Evolutionary conservation across 805 yeast species (phyloP).

Genomic region (Metschnikowia lunata): DNA sequence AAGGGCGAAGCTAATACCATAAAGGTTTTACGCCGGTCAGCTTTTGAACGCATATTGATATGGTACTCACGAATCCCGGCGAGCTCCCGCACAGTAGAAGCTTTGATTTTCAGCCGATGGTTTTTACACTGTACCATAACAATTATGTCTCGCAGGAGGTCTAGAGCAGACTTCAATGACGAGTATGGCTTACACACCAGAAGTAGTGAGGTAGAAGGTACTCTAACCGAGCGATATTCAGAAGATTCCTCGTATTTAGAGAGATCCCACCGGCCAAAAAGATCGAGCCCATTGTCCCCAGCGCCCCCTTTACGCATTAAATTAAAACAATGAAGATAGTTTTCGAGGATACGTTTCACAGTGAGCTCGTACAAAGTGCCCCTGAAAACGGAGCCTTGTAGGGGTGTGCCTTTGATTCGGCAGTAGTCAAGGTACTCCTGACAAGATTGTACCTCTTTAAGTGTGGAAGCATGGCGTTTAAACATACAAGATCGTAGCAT

Average conservation of each 20-base stretch:
- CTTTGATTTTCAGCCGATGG: conserved; percentile 39
- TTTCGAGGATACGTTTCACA: conserved; percentile 36
- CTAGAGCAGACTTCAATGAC: conserved; percentile 1
- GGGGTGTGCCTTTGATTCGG: conserved; percentile 15
- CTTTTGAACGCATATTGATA: conserved; percentile 17
- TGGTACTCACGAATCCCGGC: conserved; percentile 47
- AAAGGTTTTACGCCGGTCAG: conserved; percentile 21
- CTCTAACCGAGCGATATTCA: not conserved
- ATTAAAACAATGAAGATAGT: conserved; percentile 32
- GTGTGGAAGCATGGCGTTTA: conserved; percentile 2
- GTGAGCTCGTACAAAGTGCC: conserved; percentile 56
- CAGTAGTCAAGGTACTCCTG: conserved; percentile 31
- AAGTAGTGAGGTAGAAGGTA: conserved; percentile 4
- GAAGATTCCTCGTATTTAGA: not conserved
- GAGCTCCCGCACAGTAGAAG: conserved; percentile 48
- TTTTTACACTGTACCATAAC: conserved; percentile 56
- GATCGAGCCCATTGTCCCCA: conserved; percentile 54
- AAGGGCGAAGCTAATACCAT: conserved; percentile 46
- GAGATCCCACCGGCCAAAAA: conserved; percentile 50
- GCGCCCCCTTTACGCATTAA: conserved; percentile 50
- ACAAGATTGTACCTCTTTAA: conserved; percentile 18
- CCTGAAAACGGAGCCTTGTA: conserved; percentile 41
- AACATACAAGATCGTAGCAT: not conserved
- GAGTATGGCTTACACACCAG: conserved; percentile 6
- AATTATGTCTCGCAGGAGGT: conserved; percentile 28